phyloP scores from a whole-genome alignment of 2,329 filamentous ascomycete genomes.

The Cercospora sojina region DNA sequence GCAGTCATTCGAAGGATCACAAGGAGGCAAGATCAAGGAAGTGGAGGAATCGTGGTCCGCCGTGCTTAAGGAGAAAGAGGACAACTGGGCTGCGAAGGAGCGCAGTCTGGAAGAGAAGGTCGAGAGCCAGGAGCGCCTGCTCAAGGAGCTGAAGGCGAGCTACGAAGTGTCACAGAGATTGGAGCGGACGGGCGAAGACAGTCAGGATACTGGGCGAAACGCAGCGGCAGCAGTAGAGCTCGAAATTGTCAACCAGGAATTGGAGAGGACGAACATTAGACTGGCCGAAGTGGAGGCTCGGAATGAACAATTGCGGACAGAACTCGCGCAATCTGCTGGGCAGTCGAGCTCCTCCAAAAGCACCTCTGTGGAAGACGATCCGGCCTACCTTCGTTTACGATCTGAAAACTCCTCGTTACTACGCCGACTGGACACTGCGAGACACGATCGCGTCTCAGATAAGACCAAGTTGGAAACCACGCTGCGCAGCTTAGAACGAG shows the following conservation, averaged over 20 bases:
- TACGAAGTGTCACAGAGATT: constrained; percentile 94
- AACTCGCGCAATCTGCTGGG: constrained; percentile 85
- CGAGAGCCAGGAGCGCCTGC: constrained; percentile 84
- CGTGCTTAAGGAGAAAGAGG: constrained; percentile 87
- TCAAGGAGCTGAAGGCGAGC: constrained; percentile 94
- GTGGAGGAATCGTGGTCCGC: constrained; percentile 87
- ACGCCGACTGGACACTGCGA: constrained; percentile 78
- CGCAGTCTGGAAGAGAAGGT: constrained; percentile 87
- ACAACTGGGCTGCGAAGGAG: constrained; percentile 96
- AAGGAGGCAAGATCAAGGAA: constrained; percentile 81
- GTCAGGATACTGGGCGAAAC: constrained; percentile 54
- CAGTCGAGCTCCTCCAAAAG: constrained; percentile 62
- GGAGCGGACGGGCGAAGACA: constrained; percentile 66
- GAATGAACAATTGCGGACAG: constrained; percentile 88
- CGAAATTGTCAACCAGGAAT: constrained; percentile 86
- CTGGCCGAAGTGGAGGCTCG: constrained; percentile 88
- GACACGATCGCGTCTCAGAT: constrained; percentile 79
- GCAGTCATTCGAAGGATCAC: constrained; percentile 71
- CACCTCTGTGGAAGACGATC: constrained; percentile 78
- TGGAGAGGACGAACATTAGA: constrained; percentile 83
- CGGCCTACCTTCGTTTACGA: constrained; percentile 79
- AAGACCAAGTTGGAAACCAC: constrained; percentile 74
- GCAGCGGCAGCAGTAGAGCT: constrained; percentile 84
- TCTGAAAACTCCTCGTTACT: constrained; percentile 92
- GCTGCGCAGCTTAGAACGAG: constrained; percentile 75